phyloP scores from a whole-genome alignment of 2,329 filamentous ascomycete genomes.

The Didymella glomerata region DNA sequence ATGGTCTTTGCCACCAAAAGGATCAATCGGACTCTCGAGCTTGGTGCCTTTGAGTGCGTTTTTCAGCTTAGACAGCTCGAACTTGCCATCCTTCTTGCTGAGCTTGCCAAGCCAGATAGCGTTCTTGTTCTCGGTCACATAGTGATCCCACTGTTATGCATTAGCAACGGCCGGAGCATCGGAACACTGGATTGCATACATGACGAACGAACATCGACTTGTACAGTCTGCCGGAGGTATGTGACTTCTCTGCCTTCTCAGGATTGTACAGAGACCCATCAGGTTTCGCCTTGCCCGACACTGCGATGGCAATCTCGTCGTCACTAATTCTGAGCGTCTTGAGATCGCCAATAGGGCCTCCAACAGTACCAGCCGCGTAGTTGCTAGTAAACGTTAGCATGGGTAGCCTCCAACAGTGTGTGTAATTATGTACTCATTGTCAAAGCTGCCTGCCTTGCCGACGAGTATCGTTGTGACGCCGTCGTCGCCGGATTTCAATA shows the following conservation, averaged over 20 bases:
- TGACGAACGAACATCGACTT: slow-evolving; percentile 79
- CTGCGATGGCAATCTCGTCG: slow-evolving; percentile 55
- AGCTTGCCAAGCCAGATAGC: slow-evolving; percentile 77
- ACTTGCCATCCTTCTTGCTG: slow-evolving; percentile 37
- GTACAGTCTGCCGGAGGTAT: slow-evolving; percentile 75
- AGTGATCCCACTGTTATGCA: slow-evolving; percentile 72
- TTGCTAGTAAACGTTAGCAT: slow-evolving; percentile 36
- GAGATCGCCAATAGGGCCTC: slow-evolving; percentile 59
- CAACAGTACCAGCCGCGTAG: slow-evolving; percentile 55
- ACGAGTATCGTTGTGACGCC: slow-evolving; percentile 52
- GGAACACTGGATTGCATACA: slow-evolving; percentile 5
- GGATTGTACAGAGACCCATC: slow-evolving; percentile 75
- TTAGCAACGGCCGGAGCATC: not conserved
- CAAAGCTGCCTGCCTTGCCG: slow-evolving; percentile 44
- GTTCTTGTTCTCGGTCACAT: slow-evolving; percentile 72
- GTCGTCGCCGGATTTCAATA: slow-evolving; percentile 56
- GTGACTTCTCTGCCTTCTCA: slow-evolving; percentile 65
- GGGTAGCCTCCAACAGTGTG: not conserved
- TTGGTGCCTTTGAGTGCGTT: slow-evolving; percentile 70
- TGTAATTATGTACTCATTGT: slow-evolving; percentile 38
- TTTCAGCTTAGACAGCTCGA: slow-evolving; percentile 58
- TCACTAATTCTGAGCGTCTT: slow-evolving; percentile 54
- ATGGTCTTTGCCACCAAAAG: slow-evolving; percentile 81
- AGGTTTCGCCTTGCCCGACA: slow-evolving; percentile 69
- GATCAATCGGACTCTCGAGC: slow-evolving; percentile 73